A percentile compares a stretch with the other conserved stretches of the same genome.
phyloP scores from a whole-genome alignment of 179 eudicot genomes.

The Drosera spatulata region DNA sequence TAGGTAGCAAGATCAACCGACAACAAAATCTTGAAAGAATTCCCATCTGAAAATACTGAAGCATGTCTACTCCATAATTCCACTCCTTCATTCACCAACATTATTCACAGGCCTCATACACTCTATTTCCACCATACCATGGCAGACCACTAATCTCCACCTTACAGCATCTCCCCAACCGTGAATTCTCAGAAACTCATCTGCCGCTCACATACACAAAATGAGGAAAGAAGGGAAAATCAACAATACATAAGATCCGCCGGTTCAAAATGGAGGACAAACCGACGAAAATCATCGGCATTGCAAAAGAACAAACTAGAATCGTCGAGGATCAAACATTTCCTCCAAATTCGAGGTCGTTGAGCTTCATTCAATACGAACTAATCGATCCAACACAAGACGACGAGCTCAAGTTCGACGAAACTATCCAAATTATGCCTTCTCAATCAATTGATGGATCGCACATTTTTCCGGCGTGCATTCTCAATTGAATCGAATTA shows the following conservation, averaged over 20 bases:
- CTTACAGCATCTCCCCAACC: conserved; percentile 3
- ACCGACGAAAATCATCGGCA: not conserved
- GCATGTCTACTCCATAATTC: conserved; percentile 17
- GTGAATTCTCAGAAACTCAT: too few species aligned
- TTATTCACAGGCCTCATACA: conserved; percentile 1
- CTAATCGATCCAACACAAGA: too few species aligned
- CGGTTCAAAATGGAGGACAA: not conserved
- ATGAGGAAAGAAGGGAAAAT: too few species aligned
- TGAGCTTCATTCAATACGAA: conserved; percentile 2
- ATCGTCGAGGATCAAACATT: not conserved
- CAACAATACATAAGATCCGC: not conserved
- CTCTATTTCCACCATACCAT: not conserved
- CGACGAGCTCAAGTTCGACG: too few species aligned
- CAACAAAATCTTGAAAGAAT: conserved; percentile 16
- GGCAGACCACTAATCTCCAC: not conserved
- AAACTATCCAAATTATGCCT: too few species aligned
- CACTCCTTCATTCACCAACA: conserved; percentile 1
- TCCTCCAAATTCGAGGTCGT: not conserved
- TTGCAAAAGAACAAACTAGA: not conserved
- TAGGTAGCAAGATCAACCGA: conserved; percentile 30
- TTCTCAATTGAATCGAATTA: too few species aligned
- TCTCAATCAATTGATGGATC: too few species aligned
- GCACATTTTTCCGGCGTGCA: too few species aligned
- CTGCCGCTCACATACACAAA: not conserved
- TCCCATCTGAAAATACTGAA: conserved; percentile 37